Percentiles rank a stretch among this genome's conserved stretches.
phyloP scores from a whole-genome alignment of 371 early-diverging fungal genomes.

The Syncephalastrum sp. region DNA sequence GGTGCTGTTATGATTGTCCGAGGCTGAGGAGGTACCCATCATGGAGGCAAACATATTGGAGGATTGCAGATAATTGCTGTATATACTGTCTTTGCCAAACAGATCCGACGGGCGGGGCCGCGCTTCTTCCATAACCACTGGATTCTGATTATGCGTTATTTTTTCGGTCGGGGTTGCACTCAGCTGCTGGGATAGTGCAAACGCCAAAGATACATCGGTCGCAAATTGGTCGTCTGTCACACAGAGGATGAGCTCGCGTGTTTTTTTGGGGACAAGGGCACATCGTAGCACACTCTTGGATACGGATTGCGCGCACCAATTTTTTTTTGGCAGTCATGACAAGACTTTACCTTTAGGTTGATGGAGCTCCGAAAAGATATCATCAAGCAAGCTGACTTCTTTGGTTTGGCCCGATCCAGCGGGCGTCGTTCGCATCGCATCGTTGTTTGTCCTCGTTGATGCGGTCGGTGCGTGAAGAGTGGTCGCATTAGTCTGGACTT shows the following conservation, averaged over 20 bases:
- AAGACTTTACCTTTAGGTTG: constrained; percentile 5
- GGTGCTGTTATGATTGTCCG: neutral
- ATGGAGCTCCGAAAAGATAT: constrained; percentile 38
- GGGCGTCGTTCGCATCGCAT: constrained; percentile 8
- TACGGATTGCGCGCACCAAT: neutral
- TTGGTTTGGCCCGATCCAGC: constrained; percentile 19
- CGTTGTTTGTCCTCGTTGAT: constrained; percentile 3
- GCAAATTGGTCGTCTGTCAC: constrained; percentile 18
- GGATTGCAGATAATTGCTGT: constrained; percentile 31
- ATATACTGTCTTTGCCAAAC: constrained; percentile 34
- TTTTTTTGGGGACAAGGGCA: neutral
- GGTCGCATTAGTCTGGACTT: neutral
- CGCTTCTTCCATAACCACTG: too few species aligned
- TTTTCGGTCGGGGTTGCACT: constrained; percentile 3
- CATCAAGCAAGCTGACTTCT: constrained; percentile 30
- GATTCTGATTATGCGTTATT: neutral
- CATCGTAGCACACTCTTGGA: neutral
- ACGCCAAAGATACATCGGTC: constrained; percentile 34
- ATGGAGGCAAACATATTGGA: constrained; percentile 37
- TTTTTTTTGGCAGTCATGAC: neutral
- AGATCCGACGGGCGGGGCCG: constrained; percentile 6
- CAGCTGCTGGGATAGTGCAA: constrained; percentile 39
- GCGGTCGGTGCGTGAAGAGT: constrained; percentile 3
- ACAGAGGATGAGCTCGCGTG: constrained; percentile 1
- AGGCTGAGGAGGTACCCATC: constrained; percentile 2